Conservation (phyloP, 2,329 filamentous ascomycete species). For the Colletotrichum lini region DNA sequence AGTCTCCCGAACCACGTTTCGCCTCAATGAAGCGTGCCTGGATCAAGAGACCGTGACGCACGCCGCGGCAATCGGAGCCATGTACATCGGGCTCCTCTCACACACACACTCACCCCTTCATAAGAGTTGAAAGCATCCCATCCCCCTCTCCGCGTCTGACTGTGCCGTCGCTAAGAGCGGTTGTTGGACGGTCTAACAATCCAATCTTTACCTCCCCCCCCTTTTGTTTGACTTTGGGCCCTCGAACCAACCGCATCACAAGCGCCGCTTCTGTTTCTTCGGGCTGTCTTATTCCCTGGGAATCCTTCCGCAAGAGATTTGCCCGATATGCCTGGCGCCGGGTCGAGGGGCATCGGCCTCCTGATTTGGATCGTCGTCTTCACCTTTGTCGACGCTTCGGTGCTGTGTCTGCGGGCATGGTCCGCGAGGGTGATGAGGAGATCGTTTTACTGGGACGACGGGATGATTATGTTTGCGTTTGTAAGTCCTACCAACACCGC, state of each 20-base stretch:
- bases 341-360: slow-evolving; percentile 33
- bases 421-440: slow-evolving; percentile 42
- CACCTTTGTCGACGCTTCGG: slow-evolving; percentile 31
- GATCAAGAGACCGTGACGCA: neutral
- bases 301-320: neutral
- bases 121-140: slow-evolving; percentile 32
- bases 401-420: slow-evolving; percentile 46
- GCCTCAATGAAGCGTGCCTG: slow-evolving; percentile 10
- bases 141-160: neutral
- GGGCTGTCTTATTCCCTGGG: neutral
- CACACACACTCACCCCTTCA: slow-evolving; percentile 2
- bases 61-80: neutral
- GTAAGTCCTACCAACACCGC: slow-evolving; percentile 38
- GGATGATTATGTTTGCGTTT: slow-evolving; percentile 43
- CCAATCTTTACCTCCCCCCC: neutral
- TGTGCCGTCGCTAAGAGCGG: slow-evolving; percentile 13
- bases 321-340: slow-evolving; percentile 34
- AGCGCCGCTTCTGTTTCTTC: neutral
- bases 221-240: neutral
- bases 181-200: neutral
- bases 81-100: neutral
- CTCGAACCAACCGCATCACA: slow-evolving; percentile 2
- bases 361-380: slow-evolving; percentile 43
- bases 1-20: slow-evolving; percentile 30
- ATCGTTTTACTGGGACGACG: slow-evolving; percentile 44